Conservation (phyloP, 2,329 filamentous ascomycete genomes). For the Epichloe bromicola region DNA sequence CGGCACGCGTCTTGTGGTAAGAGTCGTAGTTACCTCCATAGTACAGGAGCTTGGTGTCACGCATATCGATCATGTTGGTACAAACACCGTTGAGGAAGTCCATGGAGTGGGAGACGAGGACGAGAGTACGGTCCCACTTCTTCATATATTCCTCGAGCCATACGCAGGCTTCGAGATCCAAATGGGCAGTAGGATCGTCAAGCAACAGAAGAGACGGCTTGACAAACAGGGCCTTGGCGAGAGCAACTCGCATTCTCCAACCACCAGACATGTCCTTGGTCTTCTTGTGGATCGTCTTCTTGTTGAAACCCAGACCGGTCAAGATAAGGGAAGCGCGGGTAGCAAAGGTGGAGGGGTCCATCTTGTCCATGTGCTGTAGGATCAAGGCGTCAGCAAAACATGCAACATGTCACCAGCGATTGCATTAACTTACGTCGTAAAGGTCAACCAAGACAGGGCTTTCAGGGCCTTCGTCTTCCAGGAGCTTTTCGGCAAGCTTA, state of each 20-base stretch:
- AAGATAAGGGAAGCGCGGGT: conserved; percentile 93
- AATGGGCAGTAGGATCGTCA: conserved; percentile 96
- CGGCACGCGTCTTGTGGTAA: conserved; percentile 83
- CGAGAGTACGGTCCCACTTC: conserved; percentile 96
- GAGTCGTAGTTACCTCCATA: conserved; percentile 99
- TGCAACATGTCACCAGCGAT: neutral
- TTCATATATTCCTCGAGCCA: conserved; percentile 99
- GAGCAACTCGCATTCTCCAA: conserved; percentile 98
- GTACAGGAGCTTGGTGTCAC: conserved; percentile 76
- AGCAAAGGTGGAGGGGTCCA: conserved; percentile 96
- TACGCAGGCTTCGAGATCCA: conserved; percentile 98
- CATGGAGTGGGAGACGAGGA: conserved; percentile 94
- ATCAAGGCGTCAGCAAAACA: conserved; percentile 9
- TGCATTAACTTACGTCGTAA: conserved; percentile 61
- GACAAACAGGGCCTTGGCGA: conserved; percentile 96
- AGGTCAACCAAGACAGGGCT: conserved; percentile 82
- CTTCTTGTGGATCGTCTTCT: conserved; percentile 94
- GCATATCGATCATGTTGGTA: conserved; percentile 98
- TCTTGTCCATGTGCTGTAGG: conserved; percentile 85
- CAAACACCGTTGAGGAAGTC: conserved; percentile 99
- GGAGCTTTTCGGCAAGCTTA: conserved; percentile 72
- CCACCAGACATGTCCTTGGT: conserved; percentile 99
- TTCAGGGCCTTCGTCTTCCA: conserved; percentile 88
- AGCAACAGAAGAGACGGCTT: conserved; percentile 91
- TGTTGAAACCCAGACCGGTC: conserved; percentile 99